phyloP scores from a whole-genome alignment of 345 rosid species.

The Eucalyptus tenuipes region DNA sequence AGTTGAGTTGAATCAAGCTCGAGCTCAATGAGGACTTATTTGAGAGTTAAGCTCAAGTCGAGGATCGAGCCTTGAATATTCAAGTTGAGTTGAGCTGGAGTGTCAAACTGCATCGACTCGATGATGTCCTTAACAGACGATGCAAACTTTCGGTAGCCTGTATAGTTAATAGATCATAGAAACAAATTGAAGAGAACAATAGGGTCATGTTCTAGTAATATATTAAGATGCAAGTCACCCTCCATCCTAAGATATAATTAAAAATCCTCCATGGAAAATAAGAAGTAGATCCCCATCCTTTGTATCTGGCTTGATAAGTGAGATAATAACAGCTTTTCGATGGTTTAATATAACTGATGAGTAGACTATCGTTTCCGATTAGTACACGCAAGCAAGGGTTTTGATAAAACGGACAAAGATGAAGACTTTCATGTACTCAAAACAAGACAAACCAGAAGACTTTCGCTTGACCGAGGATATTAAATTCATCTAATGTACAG shows the following conservation, averaged over 20 bases:
- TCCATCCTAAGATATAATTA: neutral
- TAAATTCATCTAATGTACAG: neutral
- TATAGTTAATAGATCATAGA: neutral
- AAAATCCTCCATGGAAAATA: neutral
- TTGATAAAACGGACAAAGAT: neutral
- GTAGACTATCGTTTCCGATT: neutral
- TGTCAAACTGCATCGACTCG: neutral
- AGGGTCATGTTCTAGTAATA: neutral
- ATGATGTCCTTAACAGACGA: neutral
- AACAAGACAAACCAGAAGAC: neutral
- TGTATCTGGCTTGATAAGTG: neutral
- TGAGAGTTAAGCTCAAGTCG: neutral
- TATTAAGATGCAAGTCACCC: neutral
- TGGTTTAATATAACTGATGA: neutral
- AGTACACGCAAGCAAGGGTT: neutral
- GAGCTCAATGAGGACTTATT: neutral
- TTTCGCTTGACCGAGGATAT: neutral
- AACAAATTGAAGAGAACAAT: neutral
- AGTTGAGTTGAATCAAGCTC: neutral
- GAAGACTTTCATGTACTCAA: neutral
- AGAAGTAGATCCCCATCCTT: neutral
- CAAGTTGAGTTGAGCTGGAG: neutral
- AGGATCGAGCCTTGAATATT: neutral
- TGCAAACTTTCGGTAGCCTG: neutral
- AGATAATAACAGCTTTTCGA: neutral